Conservation (phyloP, 2,329 filamentous ascomycete genomes). For the Cladophialophora psammophila region DNA sequence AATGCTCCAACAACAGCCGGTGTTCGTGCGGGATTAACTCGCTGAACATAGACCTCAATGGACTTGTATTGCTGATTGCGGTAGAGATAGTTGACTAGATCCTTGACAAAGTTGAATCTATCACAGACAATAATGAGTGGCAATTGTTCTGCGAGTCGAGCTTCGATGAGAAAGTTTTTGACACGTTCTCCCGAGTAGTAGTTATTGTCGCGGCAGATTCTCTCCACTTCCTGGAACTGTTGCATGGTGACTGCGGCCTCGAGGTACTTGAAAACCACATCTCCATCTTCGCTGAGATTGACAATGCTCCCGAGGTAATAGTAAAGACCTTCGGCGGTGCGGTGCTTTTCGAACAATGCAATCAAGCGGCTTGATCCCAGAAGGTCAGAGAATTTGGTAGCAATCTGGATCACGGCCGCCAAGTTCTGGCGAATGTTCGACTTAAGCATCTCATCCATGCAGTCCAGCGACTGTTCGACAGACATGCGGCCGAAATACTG, state of each 20-base stretch:
- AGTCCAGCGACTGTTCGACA: slow-evolving; percentile 92
- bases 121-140: slow-evolving; percentile 98
- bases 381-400: slow-evolving; percentile 97
- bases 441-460: slow-evolving; percentile 95
- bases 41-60: slow-evolving; percentile 97
- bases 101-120: slow-evolving; percentile 98
- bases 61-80: slow-evolving; percentile 99
- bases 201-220: slow-evolving; percentile 93
- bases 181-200: slow-evolving; percentile 92
- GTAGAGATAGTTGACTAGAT: slow-evolving; percentile 94
- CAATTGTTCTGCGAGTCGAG: slow-evolving; percentile 87
- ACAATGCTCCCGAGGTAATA: slow-evolving; percentile 98
- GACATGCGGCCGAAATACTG: slow-evolving; percentile 94
- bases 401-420: slow-evolving; percentile 91
- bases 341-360: slow-evolving; percentile 95
- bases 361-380: slow-evolving; percentile 87
- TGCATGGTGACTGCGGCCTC: slow-evolving; percentile 94
- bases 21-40: slow-evolving; percentile 89
- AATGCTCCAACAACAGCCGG: slow-evolving; percentile 92
- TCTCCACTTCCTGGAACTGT: slow-evolving; percentile 94
- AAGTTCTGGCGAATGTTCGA: slow-evolving; percentile 96
- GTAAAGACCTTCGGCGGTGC: slow-evolving; percentile 94
- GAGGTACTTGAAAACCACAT: slow-evolving; percentile 99
- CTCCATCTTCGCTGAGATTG: slow-evolving; percentile 91
- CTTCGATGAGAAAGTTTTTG: slow-evolving; percentile 99